A percentile compares a stretch with the other conserved stretches of the same genome.
These are phyloP conservation scores for Crithidia fasciculata DNA, from an alignment of 208 protist species.

Conservation along the genomic window DNA sequence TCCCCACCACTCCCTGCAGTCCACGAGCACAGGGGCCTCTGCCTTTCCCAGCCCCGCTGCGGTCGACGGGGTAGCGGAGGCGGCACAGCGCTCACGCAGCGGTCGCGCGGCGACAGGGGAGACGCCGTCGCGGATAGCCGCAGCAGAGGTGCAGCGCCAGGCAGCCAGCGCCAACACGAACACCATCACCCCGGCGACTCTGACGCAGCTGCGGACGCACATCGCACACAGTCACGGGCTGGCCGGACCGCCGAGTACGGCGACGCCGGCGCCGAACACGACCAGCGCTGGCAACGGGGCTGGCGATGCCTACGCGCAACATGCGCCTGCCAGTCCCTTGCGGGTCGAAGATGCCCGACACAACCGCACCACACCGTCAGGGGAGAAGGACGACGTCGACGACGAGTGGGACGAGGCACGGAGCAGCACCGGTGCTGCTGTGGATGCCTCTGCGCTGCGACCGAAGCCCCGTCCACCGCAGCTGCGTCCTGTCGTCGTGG, in stretches of 20 bases:
- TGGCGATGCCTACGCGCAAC: too few species aligned
- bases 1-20: background rate
- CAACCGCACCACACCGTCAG: background rate
- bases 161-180: constrained; percentile 9
- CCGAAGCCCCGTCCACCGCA: constrained; percentile 11
- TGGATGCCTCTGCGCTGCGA: background rate
- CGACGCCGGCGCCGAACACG: background rate
- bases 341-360: too few species aligned
- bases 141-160: background rate
- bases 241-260: background rate
- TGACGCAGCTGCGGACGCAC: constrained; percentile 17
- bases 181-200: constrained; percentile 3
- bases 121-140: background rate
- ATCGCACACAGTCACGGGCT: constrained; percentile 15
- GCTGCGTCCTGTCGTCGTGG: constrained; percentile 12
- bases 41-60: background rate
- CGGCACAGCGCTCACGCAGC: too few species aligned
- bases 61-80: background rate
- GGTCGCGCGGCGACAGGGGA: constrained; percentile 1
- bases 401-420: background rate
- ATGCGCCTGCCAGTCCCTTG: too few species aligned
- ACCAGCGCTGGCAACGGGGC: background rate
- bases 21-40: background rate
- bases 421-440: too few species aligned
- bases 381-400: background rate